Evolutionary conservation across 2,329 filamentous ascomycete species (phyloP), one percentile per base, ranked within the genome.

Genomic region (Epichloe coenophiala): DNA sequence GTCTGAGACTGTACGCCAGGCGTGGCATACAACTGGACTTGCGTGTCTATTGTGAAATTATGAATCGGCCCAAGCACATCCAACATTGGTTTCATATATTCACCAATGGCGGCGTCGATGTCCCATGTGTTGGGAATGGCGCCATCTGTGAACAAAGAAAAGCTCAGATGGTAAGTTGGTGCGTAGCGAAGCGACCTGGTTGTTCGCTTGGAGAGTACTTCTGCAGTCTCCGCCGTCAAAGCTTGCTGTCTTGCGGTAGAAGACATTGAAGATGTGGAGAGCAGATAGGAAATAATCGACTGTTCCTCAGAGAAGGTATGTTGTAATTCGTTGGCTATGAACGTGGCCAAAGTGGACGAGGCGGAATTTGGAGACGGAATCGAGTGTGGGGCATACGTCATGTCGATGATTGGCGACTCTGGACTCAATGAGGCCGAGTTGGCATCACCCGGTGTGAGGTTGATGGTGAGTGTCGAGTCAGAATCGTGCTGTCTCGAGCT

Each of bases 1-100:
- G 84, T 75, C 23, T 82, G 70, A 15, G 75, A 74, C 59, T 78
- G 75, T 1, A 80, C 77, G n/a, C 81, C 77, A 0, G 80, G 78
- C 1, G 73, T 70, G n/a, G 93, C 91, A 63, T 95, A 96, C 0
- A 97, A 77, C 68, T 98, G 93, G 3, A 98, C 86, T 68, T 98
- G 93, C 0, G 89, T 95, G 63, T 97, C 90, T 47, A 97, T 84
- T 13, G 90, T 95, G 61, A 98, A 97, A 64, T 94, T 91, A 71
- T 90, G 93, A 57, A 96, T 94, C 1, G 84, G 76, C 0, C 81
- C 78, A 31, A 97, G 78, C 27, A 88, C 82, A 42, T 86, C 76
- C 0, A 98, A 74, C 45, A 97, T 75, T 0, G 93, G 91, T 49
- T 79, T 73, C 65, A 98, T 81, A 65, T 95, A 91, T 57, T 86